Evolutionary conservation across 2,329 filamentous ascomycete species (phyloP).

Genomic region (Aspergillus persii): DNA sequence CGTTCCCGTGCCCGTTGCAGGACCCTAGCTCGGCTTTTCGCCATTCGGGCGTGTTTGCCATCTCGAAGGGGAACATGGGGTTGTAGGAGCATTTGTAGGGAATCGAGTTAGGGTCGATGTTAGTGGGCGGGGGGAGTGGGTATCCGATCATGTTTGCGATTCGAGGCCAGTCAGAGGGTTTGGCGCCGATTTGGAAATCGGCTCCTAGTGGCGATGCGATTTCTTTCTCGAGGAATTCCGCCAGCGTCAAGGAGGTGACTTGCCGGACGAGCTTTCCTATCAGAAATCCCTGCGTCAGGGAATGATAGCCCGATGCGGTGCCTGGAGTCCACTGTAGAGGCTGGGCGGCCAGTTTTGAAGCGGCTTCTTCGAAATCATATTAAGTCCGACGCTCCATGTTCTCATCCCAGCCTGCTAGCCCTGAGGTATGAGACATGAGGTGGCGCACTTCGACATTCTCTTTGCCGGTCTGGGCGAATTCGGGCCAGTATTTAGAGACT

Average conservation of each 20-base stretch:
- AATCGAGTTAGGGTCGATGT: neutral
- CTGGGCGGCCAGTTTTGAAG: slow-evolving; percentile 39
- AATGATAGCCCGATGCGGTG: slow-evolving; percentile 45
- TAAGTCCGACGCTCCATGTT: slow-evolving; percentile 34
- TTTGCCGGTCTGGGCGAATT: slow-evolving; percentile 46
- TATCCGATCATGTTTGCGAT: slow-evolving; percentile 35
- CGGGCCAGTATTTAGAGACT: slow-evolving; percentile 48
- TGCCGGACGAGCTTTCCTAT: slow-evolving; percentile 46
- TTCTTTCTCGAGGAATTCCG: slow-evolving; percentile 45
- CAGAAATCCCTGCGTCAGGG: slow-evolving; percentile 41
- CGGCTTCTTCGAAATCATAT: slow-evolving; percentile 29
- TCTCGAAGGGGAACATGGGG: neutral
- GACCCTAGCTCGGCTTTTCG: slow-evolving; percentile 43
- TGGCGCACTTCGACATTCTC: slow-evolving; percentile 41
- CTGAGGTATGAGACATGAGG: slow-evolving; percentile 42
- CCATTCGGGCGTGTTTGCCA: slow-evolving; percentile 32
- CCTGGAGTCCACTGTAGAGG: slow-evolving; percentile 48
- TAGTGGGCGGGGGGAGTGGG: slow-evolving; percentile 12
- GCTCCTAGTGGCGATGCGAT: slow-evolving; percentile 44
- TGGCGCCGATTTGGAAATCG: slow-evolving; percentile 48
- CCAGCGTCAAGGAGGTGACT: slow-evolving; percentile 40
- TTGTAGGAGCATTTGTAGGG: neutral
- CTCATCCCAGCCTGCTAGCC: slow-evolving; percentile 34
- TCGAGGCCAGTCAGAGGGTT: slow-evolving; percentile 44
- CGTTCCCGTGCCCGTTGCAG: slow-evolving; percentile 48